Evolutionary conservation across 2,329 filamentous ascomycete genomes (phyloP).

Genomic region (Zymoseptoria tritici): DNA sequence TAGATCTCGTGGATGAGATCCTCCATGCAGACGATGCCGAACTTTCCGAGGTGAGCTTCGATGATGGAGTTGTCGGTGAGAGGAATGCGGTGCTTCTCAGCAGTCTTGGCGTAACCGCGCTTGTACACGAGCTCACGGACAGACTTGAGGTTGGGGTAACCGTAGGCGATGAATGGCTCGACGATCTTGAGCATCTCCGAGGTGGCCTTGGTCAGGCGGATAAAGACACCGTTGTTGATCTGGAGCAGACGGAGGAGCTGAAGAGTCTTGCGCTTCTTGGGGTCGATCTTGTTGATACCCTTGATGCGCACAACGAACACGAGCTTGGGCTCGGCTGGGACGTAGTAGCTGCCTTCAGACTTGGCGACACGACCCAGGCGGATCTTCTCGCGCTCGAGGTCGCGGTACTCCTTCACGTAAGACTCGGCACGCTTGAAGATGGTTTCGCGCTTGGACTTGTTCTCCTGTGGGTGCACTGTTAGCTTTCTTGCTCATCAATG

Average conservation of each 20-base stretch:
- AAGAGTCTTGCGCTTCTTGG: conserved; percentile 99
- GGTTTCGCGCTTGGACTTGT: conserved; percentile 95
- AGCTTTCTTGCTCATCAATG: conserved; percentile 22
- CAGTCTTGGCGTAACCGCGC: conserved; percentile 96
- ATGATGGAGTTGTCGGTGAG: conserved; percentile 97
- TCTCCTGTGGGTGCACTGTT: conserved; percentile 56
- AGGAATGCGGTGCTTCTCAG: conserved; percentile 88
- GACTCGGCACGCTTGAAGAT: conserved; percentile 99
- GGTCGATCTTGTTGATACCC: conserved; percentile 99
- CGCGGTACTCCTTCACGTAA: conserved; percentile 99
- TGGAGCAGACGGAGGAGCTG: conserved; percentile 98
- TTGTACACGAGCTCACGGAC: conserved; percentile 99
- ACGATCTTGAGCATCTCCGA: conserved; percentile 95
- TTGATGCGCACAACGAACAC: conserved; percentile 99
- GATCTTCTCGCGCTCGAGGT: conserved; percentile 96
- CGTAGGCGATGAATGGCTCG: conserved; percentile 98
- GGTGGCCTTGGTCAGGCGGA: conserved; percentile 96
- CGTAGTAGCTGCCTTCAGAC: conserved; percentile 86
- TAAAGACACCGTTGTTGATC: conserved; percentile 99
- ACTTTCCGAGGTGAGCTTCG: conserved; percentile 93
- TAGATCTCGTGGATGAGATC: conserved; percentile 99
- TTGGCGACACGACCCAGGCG: conserved; percentile 84
- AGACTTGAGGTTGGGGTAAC: conserved; percentile 98
- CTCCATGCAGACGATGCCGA: conserved; percentile 98
- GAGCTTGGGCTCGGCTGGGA: conserved; percentile 89